These are phyloP conservation scores for Eucalyptus cloeziana DNA, from an alignment of 345 rosid species.

Conservation along the genomic window DNA sequence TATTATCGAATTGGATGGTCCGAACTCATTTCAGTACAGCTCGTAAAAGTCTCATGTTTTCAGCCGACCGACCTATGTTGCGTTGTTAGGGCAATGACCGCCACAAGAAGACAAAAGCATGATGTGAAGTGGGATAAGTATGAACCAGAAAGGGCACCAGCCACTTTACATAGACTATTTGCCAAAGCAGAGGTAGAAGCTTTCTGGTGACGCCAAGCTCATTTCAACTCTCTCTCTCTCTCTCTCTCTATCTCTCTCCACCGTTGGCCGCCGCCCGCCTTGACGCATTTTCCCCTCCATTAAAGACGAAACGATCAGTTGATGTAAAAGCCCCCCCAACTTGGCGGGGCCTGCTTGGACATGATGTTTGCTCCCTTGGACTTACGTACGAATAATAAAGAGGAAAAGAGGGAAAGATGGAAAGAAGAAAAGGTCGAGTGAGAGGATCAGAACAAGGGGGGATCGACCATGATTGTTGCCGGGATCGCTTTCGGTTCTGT, in stretches of 20 bases:
- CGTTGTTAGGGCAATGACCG: neutral
- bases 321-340: neutral
- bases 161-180: neutral
- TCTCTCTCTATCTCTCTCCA: neutral
- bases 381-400: neutral
- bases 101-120: neutral
- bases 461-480: neutral
- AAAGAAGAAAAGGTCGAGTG: neutral
- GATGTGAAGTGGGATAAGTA: neutral
- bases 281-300: neutral
- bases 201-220: neutral
- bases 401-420: neutral
- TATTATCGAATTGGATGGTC: too few relatives aligned
- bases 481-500: neutral
- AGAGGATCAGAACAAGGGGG: neutral
- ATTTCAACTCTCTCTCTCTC: neutral
- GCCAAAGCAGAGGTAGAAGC: too few relatives aligned
- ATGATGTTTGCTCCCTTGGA: neutral
- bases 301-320: neutral
- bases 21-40: rapidly evolving
- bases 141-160: neutral
- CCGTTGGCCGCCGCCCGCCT: neutral
- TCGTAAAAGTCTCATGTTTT: neutral
- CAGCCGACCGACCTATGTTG: neutral
- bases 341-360: neutral